A percentile compares a stretch with the other conserved stretches of the same genome.
phyloP scores from a whole-genome alignment of 352 stramenopile genomes.

The Pythium catenulatum region DNA sequence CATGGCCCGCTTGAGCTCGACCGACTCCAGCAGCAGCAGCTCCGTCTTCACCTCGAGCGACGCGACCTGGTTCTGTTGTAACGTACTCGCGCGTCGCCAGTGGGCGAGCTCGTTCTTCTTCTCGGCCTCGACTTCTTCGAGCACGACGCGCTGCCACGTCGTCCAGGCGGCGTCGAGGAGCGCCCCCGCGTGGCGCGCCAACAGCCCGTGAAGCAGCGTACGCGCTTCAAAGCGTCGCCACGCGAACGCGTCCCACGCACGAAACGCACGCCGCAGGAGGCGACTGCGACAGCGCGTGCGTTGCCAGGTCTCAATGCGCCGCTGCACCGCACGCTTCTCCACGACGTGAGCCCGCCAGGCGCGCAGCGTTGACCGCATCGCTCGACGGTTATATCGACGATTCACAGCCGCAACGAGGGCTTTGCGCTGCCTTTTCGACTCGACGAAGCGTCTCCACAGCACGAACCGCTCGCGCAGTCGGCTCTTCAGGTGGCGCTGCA shows the following conservation, averaged over 20 bases:
- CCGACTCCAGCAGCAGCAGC: constrained; percentile 50
- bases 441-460: constrained; percentile 49
- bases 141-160: background rate
- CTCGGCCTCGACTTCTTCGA: background rate
- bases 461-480: constrained; percentile 41
- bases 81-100: background rate
- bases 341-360: background rate
- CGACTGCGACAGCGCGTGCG: background rate
- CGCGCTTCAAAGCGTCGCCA: background rate
- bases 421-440: constrained; percentile 17
- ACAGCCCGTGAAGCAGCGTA: background rate
- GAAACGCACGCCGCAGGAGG: background rate
- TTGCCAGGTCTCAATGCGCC: constrained; percentile 11
- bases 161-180: background rate
- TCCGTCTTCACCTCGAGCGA: constrained; percentile 54
- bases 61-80: constrained; percentile 33
- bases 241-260: background rate
- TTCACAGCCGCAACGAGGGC: constrained; percentile 4
- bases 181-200: background rate
- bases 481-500: constrained; percentile 54
- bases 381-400: constrained; percentile 30
- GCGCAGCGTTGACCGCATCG: background rate
- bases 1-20: constrained; percentile 33
- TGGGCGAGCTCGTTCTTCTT: background rate
- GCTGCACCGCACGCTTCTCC: background rate